Base-by-base conservation (phyloP, 208 protist genomes). In the Acanthamoeba rhysodes region DNA sequence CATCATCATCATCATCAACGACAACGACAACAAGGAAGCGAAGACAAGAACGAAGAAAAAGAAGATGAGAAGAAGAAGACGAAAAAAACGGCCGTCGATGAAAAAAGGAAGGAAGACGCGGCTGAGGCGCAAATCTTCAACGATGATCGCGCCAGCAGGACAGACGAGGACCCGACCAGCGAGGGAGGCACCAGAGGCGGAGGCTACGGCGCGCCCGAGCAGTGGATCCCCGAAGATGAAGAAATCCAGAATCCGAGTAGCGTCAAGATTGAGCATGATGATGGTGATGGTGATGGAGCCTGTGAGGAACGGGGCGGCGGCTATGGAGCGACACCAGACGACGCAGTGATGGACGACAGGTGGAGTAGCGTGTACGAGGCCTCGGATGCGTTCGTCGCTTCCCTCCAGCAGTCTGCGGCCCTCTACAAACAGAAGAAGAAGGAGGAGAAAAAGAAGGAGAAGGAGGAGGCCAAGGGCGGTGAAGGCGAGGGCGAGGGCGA, bases 341-440 rank as follows among this genome's bases (percentile, higher is more conserved):
- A 62, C 24, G 57, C 18, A 27, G 16, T 57, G n/a, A n/a, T n/a
- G 12, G 53, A 22, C 53, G 16, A 78, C 14, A 78, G 20, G 29
- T 78, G 70, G 48, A 16, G 45, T 2, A 59, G 14, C 41, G 76
- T 85, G 16, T 85, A 85, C 76, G 76, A 85, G 48, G 76, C 76
- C 45, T 7, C 76, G 1, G n/a, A 32, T n/a, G 24, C 1, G 14
- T 85, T 85, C 76, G 14, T 85, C 9, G 37, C 76, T 24, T 9
- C 20, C 24, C 48, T 85, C 9, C 34, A 85, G 18, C 53, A 57
- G 76, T 6, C 16, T 0, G 76, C 16, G 34, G 22, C 48, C 48
- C 10, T 5, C 22, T 57, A 29, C 12, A 41, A 20, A 10, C 18
- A n/a, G 66, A 29, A 16, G 20, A n/a, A 74, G 76, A 37, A 57